Evolutionary conservation across 83 land plant genomes (phyloP), one percentile per base, ranked within the genome.

Genomic region (Picea abies): DNA sequence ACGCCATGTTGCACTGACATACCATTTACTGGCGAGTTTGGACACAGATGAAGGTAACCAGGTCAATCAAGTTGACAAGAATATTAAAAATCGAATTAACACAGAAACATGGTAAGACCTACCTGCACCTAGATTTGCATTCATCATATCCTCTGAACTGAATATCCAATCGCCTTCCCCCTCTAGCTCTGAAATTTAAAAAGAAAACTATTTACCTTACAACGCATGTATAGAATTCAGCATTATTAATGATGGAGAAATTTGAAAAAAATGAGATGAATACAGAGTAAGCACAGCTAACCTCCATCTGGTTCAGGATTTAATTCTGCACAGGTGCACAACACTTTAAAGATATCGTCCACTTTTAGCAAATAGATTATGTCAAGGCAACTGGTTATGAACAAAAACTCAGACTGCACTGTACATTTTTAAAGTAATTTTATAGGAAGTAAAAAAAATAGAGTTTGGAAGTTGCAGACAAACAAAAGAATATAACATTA

Each of bases 261-360:
- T 16, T 61, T 22, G 19, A 49, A 23, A 84, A 7, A 62, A 60
- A 60, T 5, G 26, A 41, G 10, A 49, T 58, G 8, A 20, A 64
- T 62, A 20, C 65, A 76, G 29, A 1, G 63, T 5, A 81, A 19
- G 14, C 20, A 35, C 25, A 83, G 76, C 68, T 63, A 83, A 93
- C 95, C 95, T 82, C 85, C 85, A 65, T 47, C 62, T 26, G 93
- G 92, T 19, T 90, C 95, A 26, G 95, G 95, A 80, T 93, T 93
- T 29, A 93, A 84, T 66, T 91, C 92, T 66, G 95, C 95, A 88
- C 93, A 93, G 49, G 90, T 86, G 85, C 90, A 93, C 81, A 93
- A 93, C 11, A 91, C 76, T 17, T 83, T 80, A 70, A 93, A 93
- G 76, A 93, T 76, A 11, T 64, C 66, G 64, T 91, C 90, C 90